These are phyloP conservation scores for Lavandula angustifolia DNA, from an alignment of 257 asterid genomes.

Conservation along the genomic window DNA sequence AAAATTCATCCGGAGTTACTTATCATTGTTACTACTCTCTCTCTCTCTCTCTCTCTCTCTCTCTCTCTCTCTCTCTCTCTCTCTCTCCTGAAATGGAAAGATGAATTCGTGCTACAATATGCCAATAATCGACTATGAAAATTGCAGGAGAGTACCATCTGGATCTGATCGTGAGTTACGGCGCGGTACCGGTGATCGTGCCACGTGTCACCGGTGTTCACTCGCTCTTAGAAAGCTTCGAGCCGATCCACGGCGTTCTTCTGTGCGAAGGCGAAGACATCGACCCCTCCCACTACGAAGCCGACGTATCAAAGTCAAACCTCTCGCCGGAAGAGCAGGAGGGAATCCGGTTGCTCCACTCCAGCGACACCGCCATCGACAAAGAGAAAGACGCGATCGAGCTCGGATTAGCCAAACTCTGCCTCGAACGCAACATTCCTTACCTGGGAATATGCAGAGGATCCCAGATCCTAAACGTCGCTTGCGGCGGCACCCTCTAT, in stretches of 20 bases:
- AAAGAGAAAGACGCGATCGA: constrained; percentile 81
- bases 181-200: constrained; percentile 78
- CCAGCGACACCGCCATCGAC: constrained; percentile 74
- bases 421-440: constrained; percentile 85
- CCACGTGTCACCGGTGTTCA: constrained; percentile 83
- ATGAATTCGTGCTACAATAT: background rate
- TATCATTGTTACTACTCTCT: too few species aligned
- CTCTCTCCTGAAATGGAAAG: background rate
- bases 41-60: too few species aligned
- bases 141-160: constrained; percentile 76
- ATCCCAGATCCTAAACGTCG: constrained; percentile 84
- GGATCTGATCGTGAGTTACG: constrained; percentile 75
- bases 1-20: too few species aligned
- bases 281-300: constrained; percentile 72
- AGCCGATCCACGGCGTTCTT: constrained; percentile 89
- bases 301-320: constrained; percentile 39
- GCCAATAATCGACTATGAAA: background rate
- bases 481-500: constrained; percentile 89
- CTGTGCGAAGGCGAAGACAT: constrained; percentile 93
- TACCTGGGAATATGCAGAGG: constrained; percentile 90
- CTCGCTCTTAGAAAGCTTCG: constrained; percentile 68
- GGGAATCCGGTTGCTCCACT: constrained; percentile 56
- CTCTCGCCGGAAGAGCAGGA: constrained; percentile 63
- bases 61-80: too few species aligned
- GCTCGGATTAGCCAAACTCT: constrained; percentile 69